Base-by-base conservation (phyloP, 805 yeast genomes). In the Candida maltosa region DNA sequence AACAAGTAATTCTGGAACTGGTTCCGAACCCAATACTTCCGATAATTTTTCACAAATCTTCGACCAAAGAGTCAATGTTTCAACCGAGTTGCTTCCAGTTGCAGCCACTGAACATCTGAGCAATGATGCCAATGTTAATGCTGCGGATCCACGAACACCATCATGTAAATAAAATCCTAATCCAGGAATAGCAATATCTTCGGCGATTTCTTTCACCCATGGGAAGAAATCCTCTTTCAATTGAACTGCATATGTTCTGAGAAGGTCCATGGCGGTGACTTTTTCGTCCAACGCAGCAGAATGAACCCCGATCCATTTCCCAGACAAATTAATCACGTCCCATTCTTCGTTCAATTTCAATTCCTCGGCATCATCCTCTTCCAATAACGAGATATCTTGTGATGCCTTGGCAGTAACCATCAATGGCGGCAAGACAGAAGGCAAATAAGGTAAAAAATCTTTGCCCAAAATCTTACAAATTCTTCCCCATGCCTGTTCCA, bases 401-500 rank as follows among this genome's bases (percentile, higher is more conserved):
- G 87, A 75, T 9, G 93, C 89, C 53, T 80, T 87, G 6, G 97
- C 98, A 24, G 89, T 83, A 35, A 70, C 75, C 37, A 93, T 60
- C 38, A 93, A 67, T n/a, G 96, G 89, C 18, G 97, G 97, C 54
- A 93, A 72, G 23, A 93, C 96, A 8, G 76, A 76, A 21, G 87
- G 84, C 41, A 93, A 69, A 47, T 77, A 83, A 10, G 96, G 96
- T 41, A 87, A 61, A 56, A 93, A 93, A 29, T 87, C 95, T 40
- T 72, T 73, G 16, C 96, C 95, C 26, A 91, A 69, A 34, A 91
- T 77, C 47, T 83, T 75, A 56, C 98, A 93, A 29, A 93, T 74
- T 51, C 97, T 78, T 37, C 93, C 87, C 98, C 98, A 93, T 29
- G 95, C 96, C 56, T 87, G 95, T 48, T 87, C 95, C 45, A 93